Percentiles rank a stretch among this genome's conserved stretches.
These are phyloP conservation scores for Melastoma malabathricum DNA, from an alignment of 345 rosid species.

Conservation along the genomic window DNA sequence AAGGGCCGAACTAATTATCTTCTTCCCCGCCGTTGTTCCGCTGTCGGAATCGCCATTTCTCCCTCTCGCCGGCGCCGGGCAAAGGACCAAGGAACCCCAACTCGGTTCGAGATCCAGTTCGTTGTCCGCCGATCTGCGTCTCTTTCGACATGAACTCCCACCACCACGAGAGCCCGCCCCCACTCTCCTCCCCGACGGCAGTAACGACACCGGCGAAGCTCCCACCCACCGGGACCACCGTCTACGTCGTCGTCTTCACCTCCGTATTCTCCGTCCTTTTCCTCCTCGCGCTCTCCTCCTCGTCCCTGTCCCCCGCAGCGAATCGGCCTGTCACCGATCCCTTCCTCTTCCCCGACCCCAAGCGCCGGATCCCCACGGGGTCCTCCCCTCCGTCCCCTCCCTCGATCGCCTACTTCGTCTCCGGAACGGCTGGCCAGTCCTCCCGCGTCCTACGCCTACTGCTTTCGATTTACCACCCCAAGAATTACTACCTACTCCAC, in stretches of 20 bases:
- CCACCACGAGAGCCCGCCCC: constrained; percentile 7
- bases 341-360: constrained; percentile 50
- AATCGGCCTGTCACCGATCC: constrained; percentile 36
- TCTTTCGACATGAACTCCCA: no score
- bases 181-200: constrained; percentile 1
- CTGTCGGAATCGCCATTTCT: no score
- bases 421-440: constrained; percentile 63
- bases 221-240: constrained; percentile 22
- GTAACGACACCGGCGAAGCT: constrained; percentile 7
- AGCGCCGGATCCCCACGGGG: constrained; percentile 25
- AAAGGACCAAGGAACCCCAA: no score
- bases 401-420: constrained; percentile 59
- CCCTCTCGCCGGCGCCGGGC: no score
- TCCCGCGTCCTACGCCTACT: constrained; percentile 66
- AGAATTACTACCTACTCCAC: constrained; percentile 73
- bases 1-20: no score
- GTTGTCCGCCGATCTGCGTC: no score
- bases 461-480: constrained; percentile 68
- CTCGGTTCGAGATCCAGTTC: no score
- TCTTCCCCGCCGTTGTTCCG: no score
- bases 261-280: constrained; percentile 56
- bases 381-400: constrained; percentile 53
- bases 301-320: constrained; percentile 15
- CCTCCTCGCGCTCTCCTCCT: constrained; percentile 35
- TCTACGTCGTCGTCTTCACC: constrained; percentile 42